phyloP scores from a whole-genome alignment of 164 flowering plant genomes.

The Magnolia kwangsiensis region DNA sequence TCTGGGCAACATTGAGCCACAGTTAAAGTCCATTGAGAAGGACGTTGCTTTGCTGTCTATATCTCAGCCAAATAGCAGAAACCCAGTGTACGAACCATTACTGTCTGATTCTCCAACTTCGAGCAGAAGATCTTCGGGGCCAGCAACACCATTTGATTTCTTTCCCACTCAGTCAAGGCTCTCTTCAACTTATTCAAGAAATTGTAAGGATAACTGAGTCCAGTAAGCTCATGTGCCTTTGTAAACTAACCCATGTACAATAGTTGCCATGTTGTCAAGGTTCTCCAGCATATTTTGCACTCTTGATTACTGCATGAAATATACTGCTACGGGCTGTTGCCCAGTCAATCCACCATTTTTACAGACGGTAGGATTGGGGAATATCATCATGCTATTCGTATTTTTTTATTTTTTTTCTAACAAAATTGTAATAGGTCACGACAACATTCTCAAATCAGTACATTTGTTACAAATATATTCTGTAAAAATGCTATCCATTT shows the following conservation, averaged over 20 bases:
- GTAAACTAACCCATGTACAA: not conserved
- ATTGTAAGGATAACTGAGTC: slow-evolving; percentile 70
- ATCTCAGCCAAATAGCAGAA: slow-evolving; percentile 63
- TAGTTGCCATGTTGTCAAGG: not conserved
- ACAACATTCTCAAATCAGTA: too few species aligned
- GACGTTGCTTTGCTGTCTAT: slow-evolving; percentile 66
- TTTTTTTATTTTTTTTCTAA: too few species aligned
- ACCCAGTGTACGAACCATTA: slow-evolving; percentile 75
- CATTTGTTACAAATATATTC: too few species aligned
- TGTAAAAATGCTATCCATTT: too few species aligned
- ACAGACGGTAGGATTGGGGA: too few species aligned
- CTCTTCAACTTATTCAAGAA: slow-evolving; percentile 69
- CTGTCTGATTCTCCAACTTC: slow-evolving; percentile 76
- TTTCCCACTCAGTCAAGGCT: slow-evolving; percentile 63
- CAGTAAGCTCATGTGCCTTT: not conserved
- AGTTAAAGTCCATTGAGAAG: slow-evolving; percentile 49
- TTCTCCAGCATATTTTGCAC: not conserved
- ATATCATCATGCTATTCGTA: too few species aligned
- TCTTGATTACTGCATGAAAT: not conserved
- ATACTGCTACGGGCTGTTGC: not conserved
- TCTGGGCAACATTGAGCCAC: slow-evolving; percentile 71
- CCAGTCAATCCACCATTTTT: not conserved
- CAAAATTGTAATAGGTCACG: too few species aligned
- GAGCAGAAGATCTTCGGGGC: slow-evolving; percentile 70
- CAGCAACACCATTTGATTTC: slow-evolving; percentile 69